Evolutionary conservation across 345 rosid species (phyloP).

Genomic region (Pelargonium nanum): DNA sequence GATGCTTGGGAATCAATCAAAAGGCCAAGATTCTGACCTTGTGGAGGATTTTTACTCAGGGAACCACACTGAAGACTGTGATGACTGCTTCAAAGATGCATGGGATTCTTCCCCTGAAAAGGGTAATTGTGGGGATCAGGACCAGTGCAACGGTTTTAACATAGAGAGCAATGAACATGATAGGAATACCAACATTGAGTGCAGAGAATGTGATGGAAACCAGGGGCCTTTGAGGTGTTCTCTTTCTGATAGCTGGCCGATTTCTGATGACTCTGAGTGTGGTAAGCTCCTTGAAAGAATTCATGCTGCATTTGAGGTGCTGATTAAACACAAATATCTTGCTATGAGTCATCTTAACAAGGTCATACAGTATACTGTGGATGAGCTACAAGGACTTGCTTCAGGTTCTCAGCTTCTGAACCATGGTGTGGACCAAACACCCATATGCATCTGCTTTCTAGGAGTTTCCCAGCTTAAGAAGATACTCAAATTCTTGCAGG

Average conservation of each 20-base stretch:
- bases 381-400: constrained; percentile 60
- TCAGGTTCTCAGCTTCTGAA: constrained; percentile 58
- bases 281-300: constrained; percentile 72
- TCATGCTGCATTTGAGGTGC: constrained; percentile 49
- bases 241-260: constrained; percentile 54
- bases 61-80: constrained; percentile 35
- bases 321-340: constrained; percentile 67
- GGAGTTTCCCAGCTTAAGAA: constrained; percentile 72
- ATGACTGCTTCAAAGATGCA: constrained; percentile 69
- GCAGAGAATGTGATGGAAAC: constrained; percentile 33
- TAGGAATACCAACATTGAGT: constrained; percentile 15
- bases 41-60: constrained; percentile 27
- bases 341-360: constrained; percentile 71
- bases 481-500: constrained; percentile 83
- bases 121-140: constrained; percentile 35
- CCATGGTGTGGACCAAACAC: constrained; percentile 53
- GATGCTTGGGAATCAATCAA: constrained; percentile 41
- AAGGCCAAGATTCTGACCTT: constrained; percentile 30
- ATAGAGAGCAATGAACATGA: constrained; percentile 23
- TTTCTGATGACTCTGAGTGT: constrained; percentile 61
- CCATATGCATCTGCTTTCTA: constrained; percentile 68
- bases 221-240: constrained; percentile 23
- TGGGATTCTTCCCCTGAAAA: constrained; percentile 71
- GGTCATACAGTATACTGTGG: constrained; percentile 60
- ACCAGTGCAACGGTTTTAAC: constrained; percentile 25